A percentile compares a stretch with the other conserved stretches of the same genome.
phyloP scores from a whole-genome alignment of 2,329 filamentous ascomycete species.

The Arthrobotrys sinensis region DNA sequence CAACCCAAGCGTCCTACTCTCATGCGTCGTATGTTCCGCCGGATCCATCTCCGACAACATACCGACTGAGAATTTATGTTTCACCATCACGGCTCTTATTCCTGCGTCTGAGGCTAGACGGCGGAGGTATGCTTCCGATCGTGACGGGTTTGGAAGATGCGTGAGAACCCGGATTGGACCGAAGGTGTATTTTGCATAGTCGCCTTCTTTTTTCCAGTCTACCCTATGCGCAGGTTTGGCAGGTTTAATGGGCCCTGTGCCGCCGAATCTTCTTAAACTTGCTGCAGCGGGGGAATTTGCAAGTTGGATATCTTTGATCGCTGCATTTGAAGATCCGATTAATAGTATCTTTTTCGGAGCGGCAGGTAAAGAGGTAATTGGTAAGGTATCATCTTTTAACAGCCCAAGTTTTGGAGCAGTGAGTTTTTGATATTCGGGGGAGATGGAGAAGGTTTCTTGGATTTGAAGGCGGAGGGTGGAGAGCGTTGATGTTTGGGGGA shows the following conservation, averaged over 20 bases:
- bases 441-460: constrained; percentile 73
- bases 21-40: constrained; percentile 81
- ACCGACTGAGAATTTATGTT: constrained; percentile 86
- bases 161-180: constrained; percentile 80
- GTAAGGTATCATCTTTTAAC: constrained; percentile 73
- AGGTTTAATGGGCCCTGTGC: constrained; percentile 67
- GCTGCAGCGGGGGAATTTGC: constrained; percentile 36
- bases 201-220: constrained; percentile 70
- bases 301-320: constrained; percentile 69
- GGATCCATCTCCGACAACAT: constrained; percentile 97
- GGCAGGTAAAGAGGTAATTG: constrained; percentile 71
- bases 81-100: constrained; percentile 85
- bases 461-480: constrained; percentile 76
- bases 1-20: constrained; percentile 77
- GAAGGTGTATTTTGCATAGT: constrained; percentile 84
- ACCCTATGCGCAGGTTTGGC: constrained; percentile 66
- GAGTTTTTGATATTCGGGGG: constrained; percentile 77
- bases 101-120: constrained; percentile 86
- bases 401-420: constrained; percentile 77
- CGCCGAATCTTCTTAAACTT: constrained; percentile 67
- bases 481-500: constrained; percentile 71
- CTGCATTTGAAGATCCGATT: constrained; percentile 70
- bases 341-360: constrained; percentile 75
- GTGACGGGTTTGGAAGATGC: constrained; percentile 82
- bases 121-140: constrained; percentile 80